phyloP scores from a whole-genome alignment of 352 stramenopile genomes.

The Globisporangium emineosum region DNA sequence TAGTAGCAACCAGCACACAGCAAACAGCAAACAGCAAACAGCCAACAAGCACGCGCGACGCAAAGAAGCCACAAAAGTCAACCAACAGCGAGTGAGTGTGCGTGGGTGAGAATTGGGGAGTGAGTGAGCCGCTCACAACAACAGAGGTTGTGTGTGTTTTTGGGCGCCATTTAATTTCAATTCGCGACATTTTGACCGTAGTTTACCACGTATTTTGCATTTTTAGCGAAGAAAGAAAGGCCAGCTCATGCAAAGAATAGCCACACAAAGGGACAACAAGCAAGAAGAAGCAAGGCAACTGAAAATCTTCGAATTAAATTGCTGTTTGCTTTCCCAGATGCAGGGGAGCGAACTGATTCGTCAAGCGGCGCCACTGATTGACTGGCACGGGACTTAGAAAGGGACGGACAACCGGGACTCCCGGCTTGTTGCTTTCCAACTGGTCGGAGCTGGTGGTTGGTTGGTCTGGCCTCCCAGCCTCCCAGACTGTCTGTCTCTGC shows the following conservation, averaged over 20 bases:
- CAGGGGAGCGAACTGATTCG: too few species aligned
- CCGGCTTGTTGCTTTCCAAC: too few species aligned
- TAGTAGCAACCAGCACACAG: too few species aligned
- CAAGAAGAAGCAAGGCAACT: neutral
- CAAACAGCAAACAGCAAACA: too few species aligned
- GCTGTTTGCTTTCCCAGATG: neutral
- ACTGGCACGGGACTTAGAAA: too few species aligned
- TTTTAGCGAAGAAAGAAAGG: neutral
- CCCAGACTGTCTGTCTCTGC: neutral
- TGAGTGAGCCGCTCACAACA: neutral
- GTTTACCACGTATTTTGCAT: slow-evolving; percentile 11
- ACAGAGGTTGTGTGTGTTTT: neutral
- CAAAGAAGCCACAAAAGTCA: neutral
- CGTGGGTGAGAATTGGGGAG: neutral
- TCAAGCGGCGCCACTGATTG: too few species aligned
- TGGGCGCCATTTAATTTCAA: too few species aligned
- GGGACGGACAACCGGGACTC: too few species aligned
- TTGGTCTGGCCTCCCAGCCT: neutral
- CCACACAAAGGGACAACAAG: neutral
- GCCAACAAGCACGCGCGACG: neutral
- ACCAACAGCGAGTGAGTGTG: neutral
- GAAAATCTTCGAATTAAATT: slow-evolving; percentile 21
- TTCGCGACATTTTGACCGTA: slow-evolving; percentile 13
- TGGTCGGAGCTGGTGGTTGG: too few species aligned
- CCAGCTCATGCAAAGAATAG: neutral